Conservation (phyloP, 2,329 filamentous ascomycete genomes). For the Alternaria consortialis region DNA sequence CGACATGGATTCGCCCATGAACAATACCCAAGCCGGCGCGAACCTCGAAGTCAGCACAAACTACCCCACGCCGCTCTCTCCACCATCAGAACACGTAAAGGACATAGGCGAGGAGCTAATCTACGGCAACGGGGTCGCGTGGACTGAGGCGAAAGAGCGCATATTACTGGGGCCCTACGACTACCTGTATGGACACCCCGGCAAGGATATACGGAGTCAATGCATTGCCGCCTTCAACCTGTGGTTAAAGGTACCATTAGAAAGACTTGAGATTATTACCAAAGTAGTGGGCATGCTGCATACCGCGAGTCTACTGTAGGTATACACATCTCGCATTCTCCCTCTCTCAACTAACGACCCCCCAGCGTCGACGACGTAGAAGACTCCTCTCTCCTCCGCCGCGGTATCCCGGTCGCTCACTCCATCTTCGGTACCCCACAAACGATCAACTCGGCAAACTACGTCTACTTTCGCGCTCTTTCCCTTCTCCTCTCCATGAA, state of each 20-base stretch:
- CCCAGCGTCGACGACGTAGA: slow-evolving; percentile 80
- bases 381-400: slow-evolving; percentile 77
- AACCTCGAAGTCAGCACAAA: slow-evolving; percentile 27
- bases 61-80: slow-evolving; percentile 44
- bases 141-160: slow-evolving; percentile 78
- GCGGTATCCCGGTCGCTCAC: slow-evolving; percentile 83
- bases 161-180: slow-evolving; percentile 81
- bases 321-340: slow-evolving; percentile 12
- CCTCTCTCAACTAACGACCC: neutral
- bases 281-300: slow-evolving; percentile 85
- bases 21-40: slow-evolving; percentile 1
- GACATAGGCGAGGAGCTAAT: slow-evolving; percentile 52
- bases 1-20: slow-evolving; percentile 11
- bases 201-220: slow-evolving; percentile 84
- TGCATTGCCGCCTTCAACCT: slow-evolving; percentile 83
- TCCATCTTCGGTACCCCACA: slow-evolving; percentile 85
- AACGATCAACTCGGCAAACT: slow-evolving; percentile 91
- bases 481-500: slow-evolving; percentile 76
- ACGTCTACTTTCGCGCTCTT: slow-evolving; percentile 83
- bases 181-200: slow-evolving; percentile 79
- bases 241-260: slow-evolving; percentile 77
- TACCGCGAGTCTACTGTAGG: slow-evolving; percentile 76
- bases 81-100: slow-evolving; percentile 36
- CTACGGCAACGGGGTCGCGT: slow-evolving; percentile 58
- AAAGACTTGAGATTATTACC: slow-evolving; percentile 77